These are phyloP conservation scores for Syncephalastrum sp. DNA, from an alignment of 371 early-diverging fungal genomes.

Conservation along the genomic window DNA sequence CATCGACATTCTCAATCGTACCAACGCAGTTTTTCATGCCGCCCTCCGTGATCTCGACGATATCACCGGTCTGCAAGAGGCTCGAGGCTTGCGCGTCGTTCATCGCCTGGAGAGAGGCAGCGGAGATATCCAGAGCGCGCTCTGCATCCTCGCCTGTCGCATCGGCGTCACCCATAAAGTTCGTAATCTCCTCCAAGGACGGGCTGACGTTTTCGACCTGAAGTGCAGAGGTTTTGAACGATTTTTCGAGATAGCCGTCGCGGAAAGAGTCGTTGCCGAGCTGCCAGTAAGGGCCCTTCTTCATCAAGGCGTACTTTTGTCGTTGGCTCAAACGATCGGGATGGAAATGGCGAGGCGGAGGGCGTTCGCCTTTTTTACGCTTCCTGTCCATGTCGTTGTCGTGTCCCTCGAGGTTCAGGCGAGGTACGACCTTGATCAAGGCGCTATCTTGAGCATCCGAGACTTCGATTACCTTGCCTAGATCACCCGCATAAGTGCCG, in stretches of 20 bases:
- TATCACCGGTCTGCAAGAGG: conserved; percentile 82
- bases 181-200: conserved; percentile 91
- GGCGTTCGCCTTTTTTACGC: conserved; percentile 59
- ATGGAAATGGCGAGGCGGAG: conserved; percentile 78
- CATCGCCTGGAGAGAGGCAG: conserved; percentile 45
- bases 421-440: conserved; percentile 88
- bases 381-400: conserved; percentile 40
- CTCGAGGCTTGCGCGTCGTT: conserved; percentile 46
- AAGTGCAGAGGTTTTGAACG: conserved; percentile 77
- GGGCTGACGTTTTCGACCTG: conserved; percentile 82
- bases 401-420: conserved; percentile 62
- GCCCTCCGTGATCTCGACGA: conserved; percentile 88
- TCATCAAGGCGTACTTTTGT: conserved; percentile 44
- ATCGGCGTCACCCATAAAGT: conserved; percentile 71
- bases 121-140: conserved; percentile 51
- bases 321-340: conserved; percentile 56
- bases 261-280: conserved; percentile 82
- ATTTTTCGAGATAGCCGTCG: conserved; percentile 91
- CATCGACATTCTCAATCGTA: conserved; percentile 68
- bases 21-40: conserved; percentile 86
- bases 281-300: conserved; percentile 66
- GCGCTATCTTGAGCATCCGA: conserved; percentile 78
- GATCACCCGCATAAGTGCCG: conserved; percentile 96
- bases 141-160: conserved; percentile 62
- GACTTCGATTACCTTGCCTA: conserved; percentile 87